These are phyloP conservation scores for Dactylonectria estremocensis DNA, from an alignment of 2,329 filamentous ascomycete species.

Conservation along the genomic window DNA sequence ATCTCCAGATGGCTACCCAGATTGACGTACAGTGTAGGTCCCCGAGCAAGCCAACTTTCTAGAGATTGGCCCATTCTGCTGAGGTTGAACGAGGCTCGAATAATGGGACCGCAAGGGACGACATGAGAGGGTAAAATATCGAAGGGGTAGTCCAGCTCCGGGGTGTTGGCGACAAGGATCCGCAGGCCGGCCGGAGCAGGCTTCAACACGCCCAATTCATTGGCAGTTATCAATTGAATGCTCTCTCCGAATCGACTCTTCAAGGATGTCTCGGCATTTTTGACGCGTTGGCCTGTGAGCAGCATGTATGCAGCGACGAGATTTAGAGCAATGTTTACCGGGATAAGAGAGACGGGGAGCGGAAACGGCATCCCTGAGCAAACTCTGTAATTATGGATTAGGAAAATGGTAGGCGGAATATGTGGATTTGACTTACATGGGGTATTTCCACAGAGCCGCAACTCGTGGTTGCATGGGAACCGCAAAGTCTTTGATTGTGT, in stretches of 20 bases:
- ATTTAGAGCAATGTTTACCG: slow-evolving; percentile 8
- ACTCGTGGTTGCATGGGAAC: slow-evolving; percentile 55
- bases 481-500: slow-evolving; percentile 60
- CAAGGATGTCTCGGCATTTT: slow-evolving; percentile 46
- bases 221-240: slow-evolving; percentile 37
- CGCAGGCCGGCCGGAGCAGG: slow-evolving; percentile 37
- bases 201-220: slow-evolving; percentile 29
- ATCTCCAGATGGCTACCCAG: slow-evolving; percentile 51
- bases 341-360: slow-evolving; percentile 2
- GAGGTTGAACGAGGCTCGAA: slow-evolving; percentile 53
- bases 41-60: slow-evolving; percentile 57
- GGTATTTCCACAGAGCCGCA: slow-evolving; percentile 55
- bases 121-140: slow-evolving; percentile 56
- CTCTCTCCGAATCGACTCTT: slow-evolving; percentile 2
- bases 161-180: slow-evolving; percentile 48
- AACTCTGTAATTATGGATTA: neutral
- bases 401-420: neutral
- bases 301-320: slow-evolving; percentile 10
- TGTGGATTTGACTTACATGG: slow-evolving; percentile 51
- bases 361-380: slow-evolving; percentile 20
- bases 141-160: slow-evolving; percentile 59
- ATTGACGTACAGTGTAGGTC: slow-evolving; percentile 64
- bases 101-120: slow-evolving; percentile 63
- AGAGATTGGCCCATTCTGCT: slow-evolving; percentile 58
- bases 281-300: slow-evolving; percentile 7